Percentiles rank a stretch among this genome's conserved stretches.
These are phyloP conservation scores for Rhynchospora pubera DNA, from an alignment of 176 grass and related monocot genomes.

Conservation along the genomic window DNA sequence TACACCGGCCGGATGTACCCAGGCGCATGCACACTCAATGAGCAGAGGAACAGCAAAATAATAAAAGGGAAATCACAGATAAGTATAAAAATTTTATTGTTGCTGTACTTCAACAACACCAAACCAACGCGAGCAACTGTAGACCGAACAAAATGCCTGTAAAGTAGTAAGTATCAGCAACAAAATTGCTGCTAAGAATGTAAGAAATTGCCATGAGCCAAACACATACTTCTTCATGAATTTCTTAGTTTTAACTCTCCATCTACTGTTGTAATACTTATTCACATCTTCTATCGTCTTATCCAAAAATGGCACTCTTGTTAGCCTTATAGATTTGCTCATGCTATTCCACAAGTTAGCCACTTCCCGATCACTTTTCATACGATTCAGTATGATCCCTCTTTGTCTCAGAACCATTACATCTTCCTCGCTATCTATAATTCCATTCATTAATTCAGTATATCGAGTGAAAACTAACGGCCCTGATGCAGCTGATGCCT, in stretches of 20 bases:
- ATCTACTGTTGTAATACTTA: slow-evolving; percentile 48
- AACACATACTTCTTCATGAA: slow-evolving; percentile 85
- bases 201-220: slow-evolving; percentile 85
- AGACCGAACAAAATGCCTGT: slow-evolving; percentile 79
- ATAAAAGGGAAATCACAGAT: neutral
- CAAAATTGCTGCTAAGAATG: slow-evolving; percentile 60
- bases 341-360: slow-evolving; percentile 75
- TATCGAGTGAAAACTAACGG: slow-evolving; percentile 63
- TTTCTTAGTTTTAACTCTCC: slow-evolving; percentile 63
- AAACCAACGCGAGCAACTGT: slow-evolving; percentile 81
- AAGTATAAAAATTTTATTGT: neutral
- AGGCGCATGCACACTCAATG: neutral
- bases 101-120: slow-evolving; percentile 31
- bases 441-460: slow-evolving; percentile 91
- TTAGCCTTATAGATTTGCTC: slow-evolving; percentile 57
- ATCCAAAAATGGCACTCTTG: slow-evolving; percentile 58
- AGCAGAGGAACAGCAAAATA: neutral
- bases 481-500: slow-evolving; percentile 44
- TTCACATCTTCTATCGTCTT: slow-evolving; percentile 57
- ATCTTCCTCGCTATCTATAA: slow-evolving; percentile 71
- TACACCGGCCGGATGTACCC: neutral
- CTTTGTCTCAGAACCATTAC: slow-evolving; percentile 46
- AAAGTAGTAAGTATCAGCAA: slow-evolving; percentile 71
- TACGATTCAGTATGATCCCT: slow-evolving; percentile 58
- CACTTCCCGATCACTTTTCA: slow-evolving; percentile 73